Base-by-base conservation (phyloP, 73 alveolate species). In the Stentor coeruleus region DNA sequence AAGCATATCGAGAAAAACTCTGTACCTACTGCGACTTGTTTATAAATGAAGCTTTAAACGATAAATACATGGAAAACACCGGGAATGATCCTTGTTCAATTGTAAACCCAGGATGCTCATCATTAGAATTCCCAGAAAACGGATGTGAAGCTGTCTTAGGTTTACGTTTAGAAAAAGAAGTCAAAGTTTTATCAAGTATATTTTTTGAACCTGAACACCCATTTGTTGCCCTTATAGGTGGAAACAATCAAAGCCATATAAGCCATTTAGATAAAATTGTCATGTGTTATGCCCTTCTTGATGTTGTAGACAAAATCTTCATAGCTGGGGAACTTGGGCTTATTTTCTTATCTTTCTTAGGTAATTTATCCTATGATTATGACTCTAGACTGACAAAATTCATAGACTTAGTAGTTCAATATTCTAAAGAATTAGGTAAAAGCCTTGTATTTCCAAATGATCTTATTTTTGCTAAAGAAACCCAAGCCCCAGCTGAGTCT, bases 51-150 rank as follows among this genome's bases (percentile, higher is more conserved):
- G 26, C 35, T 37, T 14, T 75, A 36, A 66, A 39, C 2, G 38
- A 75, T 2, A 40, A 31, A 11, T 38, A n/a, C 3, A 75, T 75
- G 83, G 37, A 38, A 75, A 39, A 15, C 28, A 1, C 39, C 33
- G n/a, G 26, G 1, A 75, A 40, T 14, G 74, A 75, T 28, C 0
- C 59, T 38, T 75, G 83, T 39, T 20, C 77, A 1, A 26, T 20
- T 20, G 28, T 15, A 75, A 75, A 75, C 3, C 83, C 83, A 39
- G 83, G 83, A 36, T 39, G 74, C 38, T 75, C 83, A 20, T 75
- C 83, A 36, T 14, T 75, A 20, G 37, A 39, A 14, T 75, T 31
- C 2, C 59, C 66, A 39, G 83, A 75, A 75, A 37, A 6, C 2
- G 83, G 28, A 31, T 15, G 59, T 14, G 72, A 75, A 39, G 83